Conservation (phyloP, 768 basidiomycete species). For the Naganishia friedmannii region DNA sequence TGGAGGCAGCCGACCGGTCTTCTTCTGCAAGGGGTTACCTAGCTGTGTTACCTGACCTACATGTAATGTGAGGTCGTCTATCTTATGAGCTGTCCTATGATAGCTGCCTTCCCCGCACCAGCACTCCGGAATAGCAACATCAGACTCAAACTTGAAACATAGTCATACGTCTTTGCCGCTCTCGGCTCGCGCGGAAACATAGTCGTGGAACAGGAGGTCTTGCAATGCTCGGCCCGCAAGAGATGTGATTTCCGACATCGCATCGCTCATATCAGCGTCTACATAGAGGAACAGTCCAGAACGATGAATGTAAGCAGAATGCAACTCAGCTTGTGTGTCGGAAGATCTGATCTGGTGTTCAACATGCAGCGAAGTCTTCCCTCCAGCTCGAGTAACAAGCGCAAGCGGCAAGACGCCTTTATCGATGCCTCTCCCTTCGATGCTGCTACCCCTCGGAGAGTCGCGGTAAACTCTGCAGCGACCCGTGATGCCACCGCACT, state of each 20-base stretch:
- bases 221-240: not conserved
- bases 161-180: too few relatives aligned
- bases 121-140: too few relatives aligned
- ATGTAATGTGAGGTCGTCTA: too few relatives aligned
- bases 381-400: slow-evolving; percentile 18
- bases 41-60: too few relatives aligned
- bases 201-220: not conserved
- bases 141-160: too few relatives aligned
- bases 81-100: too few relatives aligned
- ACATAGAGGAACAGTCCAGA: not conserved
- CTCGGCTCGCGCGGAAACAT: too few relatives aligned
- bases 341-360: not conserved
- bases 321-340: not conserved
- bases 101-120: too few relatives aligned
- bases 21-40: too few relatives aligned
- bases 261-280: too few relatives aligned
- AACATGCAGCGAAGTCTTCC: slow-evolving; percentile 10
- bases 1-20: not conserved
- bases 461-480: not conserved
- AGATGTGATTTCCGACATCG: too few relatives aligned
- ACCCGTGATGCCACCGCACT: not conserved
- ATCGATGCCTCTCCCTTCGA: slow-evolving; percentile 2
- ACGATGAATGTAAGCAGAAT: not conserved
- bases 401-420: slow-evolving; percentile 16
- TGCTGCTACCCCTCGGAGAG: not conserved